Evolutionary conservation across 345 rosid genomes (phyloP).

Genomic region (Lepidium africanum): DNA sequence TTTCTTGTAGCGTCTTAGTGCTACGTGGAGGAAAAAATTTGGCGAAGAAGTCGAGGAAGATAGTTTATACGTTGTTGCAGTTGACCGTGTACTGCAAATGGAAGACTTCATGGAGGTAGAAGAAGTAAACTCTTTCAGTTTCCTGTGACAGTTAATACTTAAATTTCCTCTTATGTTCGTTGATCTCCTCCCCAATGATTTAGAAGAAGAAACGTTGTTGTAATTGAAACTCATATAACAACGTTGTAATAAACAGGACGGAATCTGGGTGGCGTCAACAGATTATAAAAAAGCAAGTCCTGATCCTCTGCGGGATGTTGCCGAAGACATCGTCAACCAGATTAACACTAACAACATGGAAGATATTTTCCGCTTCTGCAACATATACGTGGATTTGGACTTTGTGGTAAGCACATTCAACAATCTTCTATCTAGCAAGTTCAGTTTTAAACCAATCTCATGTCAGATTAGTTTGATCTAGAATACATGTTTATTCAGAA

Average conservation of each 20-base stretch:
- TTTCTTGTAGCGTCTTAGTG: slow-evolving; percentile 45
- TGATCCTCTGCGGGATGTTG: slow-evolving; percentile 77
- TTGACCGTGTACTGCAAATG: slow-evolving; percentile 77
- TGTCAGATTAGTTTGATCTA: neutral
- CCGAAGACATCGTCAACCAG: slow-evolving; percentile 59
- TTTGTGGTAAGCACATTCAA: slow-evolving; percentile 54
- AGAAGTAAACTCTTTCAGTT: neutral
- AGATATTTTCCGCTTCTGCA: slow-evolving; percentile 78
- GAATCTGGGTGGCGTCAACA: slow-evolving; percentile 69
- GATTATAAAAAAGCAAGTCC: slow-evolving; percentile 65
- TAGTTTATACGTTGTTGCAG: slow-evolving; percentile 44
- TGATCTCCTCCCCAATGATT: neutral
- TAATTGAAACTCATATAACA: neutral
- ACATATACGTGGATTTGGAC: slow-evolving; percentile 63
- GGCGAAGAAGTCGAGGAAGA: slow-evolving; percentile 58
- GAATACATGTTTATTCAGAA: neutral
- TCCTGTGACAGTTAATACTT: neutral
- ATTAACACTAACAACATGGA: slow-evolving; percentile 65
- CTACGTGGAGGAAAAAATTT: slow-evolving; percentile 74
- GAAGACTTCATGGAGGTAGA: slow-evolving; percentile 86
- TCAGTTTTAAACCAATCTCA: neutral
- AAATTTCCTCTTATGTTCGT: neutral
- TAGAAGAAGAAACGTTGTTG: neutral
- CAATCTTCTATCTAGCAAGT: neutral
- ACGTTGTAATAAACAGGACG: slow-evolving; percentile 36